phyloP scores from a whole-genome alignment of 768 basidiomycete genomes.

The Kockovaella imperatae region DNA sequence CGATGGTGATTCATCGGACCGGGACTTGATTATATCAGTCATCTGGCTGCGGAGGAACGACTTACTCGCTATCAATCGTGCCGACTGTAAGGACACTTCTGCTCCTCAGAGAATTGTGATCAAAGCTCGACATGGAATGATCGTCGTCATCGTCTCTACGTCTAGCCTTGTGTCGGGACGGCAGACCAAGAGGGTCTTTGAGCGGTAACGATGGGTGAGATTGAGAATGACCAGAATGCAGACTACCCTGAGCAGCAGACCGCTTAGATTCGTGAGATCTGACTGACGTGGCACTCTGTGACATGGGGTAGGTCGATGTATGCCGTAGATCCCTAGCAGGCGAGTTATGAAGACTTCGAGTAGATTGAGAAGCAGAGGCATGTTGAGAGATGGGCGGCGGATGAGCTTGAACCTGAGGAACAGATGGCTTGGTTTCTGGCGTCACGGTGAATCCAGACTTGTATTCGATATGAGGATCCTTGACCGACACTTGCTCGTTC shows the following conservation, averaged over 20 bases:
- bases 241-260: conserved; percentile 9
- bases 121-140: conserved; percentile 42
- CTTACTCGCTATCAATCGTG: conserved; percentile 45
- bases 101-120: conserved; percentile 26
- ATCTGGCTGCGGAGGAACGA: too few species aligned
- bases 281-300: neutral
- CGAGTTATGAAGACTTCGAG: neutral
- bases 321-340: too few species aligned
- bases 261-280: conserved; percentile 2
- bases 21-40: too few species aligned
- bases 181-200: conserved; percentile 2
- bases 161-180: conserved; percentile 40
- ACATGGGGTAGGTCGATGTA: too few species aligned
- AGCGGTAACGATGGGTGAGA: conserved; percentile 8
- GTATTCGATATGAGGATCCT: conserved; percentile 24
- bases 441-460: conserved; percentile 3
- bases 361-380: neutral
- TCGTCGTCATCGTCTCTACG: conserved; percentile 43
- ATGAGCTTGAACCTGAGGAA: neutral
- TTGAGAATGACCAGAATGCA: conserved; percentile 3
- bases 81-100: conserved; percentile 36
- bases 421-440: neutral
- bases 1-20: too few species aligned
- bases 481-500: conserved; percentile 41
- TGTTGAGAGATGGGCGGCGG: neutral